Percentiles rank a stretch among this genome's conserved stretches.
Evolutionary conservation across 2,329 filamentous ascomycete species (phyloP).

Genomic region (Dryadomyces quercivorus): DNA sequence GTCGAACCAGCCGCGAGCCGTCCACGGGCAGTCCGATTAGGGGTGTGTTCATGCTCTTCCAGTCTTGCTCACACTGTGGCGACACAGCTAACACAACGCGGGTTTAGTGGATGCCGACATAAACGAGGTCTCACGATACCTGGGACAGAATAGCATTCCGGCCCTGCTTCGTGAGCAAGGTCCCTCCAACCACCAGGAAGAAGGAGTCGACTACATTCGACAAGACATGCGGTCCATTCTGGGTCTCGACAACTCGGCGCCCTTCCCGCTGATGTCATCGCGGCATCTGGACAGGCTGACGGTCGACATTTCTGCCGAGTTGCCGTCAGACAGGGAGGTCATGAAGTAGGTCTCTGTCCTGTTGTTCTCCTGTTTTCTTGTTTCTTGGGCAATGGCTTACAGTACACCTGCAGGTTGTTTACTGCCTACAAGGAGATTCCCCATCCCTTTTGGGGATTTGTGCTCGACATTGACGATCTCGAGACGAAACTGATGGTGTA

Average conservation of each 20-base stretch:
- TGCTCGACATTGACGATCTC: constrained; percentile 53
- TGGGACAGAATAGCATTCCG: constrained; percentile 56
- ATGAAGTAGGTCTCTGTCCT: constrained; percentile 41
- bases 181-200: constrained; percentile 36
- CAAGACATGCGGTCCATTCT: constrained; percentile 55
- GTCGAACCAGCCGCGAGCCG: constrained; percentile 11
- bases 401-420: constrained; percentile 35
- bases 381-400: neutral
- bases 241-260: constrained; percentile 52
- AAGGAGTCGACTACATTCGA: constrained; percentile 42
- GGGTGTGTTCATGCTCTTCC: constrained; percentile 1
- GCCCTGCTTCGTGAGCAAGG: constrained; percentile 52
- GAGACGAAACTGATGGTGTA: constrained; percentile 54
- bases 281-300: constrained; percentile 48
- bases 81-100: neutral
- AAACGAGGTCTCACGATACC: constrained; percentile 44
- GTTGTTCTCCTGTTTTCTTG: neutral
- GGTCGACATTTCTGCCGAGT: constrained; percentile 46
- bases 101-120: constrained; percentile 38
- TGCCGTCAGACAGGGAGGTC: constrained; percentile 53
- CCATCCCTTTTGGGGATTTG: constrained; percentile 56
- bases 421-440: constrained; percentile 55
- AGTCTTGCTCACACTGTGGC: neutral
- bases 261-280: constrained; percentile 55
- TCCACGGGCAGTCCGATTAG: constrained; percentile 8